phyloP scores from a whole-genome alignment of 2,329 filamentous ascomycete genomes.

The Cladosporium oxysporum region DNA sequence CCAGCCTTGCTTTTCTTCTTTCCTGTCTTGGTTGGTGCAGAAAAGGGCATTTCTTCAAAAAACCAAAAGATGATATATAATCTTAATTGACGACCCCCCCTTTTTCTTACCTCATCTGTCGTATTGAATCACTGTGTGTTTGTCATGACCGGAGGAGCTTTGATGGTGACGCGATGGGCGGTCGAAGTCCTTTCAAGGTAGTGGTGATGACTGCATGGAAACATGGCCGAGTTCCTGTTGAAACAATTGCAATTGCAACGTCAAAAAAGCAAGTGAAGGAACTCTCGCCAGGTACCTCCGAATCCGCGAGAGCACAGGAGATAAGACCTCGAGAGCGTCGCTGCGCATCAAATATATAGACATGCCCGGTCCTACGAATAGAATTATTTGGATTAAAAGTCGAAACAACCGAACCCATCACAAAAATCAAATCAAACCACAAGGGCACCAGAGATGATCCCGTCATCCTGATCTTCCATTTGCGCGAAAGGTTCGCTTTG shows the following conservation, averaged over 20 bases:
- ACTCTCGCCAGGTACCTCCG: too few relatives aligned
- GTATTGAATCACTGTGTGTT: too few relatives aligned
- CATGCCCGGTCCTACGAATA: background rate
- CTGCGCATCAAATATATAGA: background rate
- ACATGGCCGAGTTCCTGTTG: too few relatives aligned
- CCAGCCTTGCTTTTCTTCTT: background rate
- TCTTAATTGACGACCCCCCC: constrained; percentile 1
- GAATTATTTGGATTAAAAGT: background rate
- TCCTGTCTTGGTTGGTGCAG: background rate
- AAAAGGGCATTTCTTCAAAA: background rate
- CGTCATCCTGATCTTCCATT: background rate
- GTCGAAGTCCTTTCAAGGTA: too few relatives aligned
- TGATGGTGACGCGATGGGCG: too few relatives aligned
- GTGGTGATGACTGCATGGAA: too few relatives aligned
- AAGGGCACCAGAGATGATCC: background rate
- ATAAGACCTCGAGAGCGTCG: background rate
- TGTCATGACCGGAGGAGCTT: too few relatives aligned
- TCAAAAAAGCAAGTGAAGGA: too few relatives aligned
- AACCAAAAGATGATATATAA: constrained; percentile 7
- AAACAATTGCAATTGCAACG: too few relatives aligned
- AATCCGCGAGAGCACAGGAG: background rate
- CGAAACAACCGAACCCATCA: background rate
- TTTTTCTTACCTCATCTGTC: background rate
- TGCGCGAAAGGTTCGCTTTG: background rate
- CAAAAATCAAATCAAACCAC: background rate